phyloP scores from a whole-genome alignment of 2,329 filamentous ascomycete species.

The Penicillium sumatraense region DNA sequence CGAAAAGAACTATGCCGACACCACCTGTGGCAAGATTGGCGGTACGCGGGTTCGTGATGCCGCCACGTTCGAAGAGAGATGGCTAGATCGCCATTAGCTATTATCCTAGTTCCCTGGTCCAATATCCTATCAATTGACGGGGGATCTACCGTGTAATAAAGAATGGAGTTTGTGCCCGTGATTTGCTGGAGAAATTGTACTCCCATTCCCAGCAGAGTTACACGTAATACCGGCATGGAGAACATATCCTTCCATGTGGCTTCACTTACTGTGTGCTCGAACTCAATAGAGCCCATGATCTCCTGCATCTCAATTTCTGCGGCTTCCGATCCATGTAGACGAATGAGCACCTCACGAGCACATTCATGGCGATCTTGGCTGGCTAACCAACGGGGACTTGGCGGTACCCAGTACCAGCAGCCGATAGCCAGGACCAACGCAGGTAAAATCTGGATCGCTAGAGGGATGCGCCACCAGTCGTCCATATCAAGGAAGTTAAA shows the following conservation, averaged over 20 bases:
- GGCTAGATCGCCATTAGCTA: conserved; percentile 12
- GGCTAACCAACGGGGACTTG: conserved; percentile 26
- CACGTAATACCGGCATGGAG: conserved; percentile 18
- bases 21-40: conserved; percentile 22
- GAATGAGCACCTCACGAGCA: conserved; percentile 21
- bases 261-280: conserved; percentile 17
- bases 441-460: conserved; percentile 24
- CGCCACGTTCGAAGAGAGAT: conserved; percentile 22
- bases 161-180: conserved; percentile 25
- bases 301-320: conserved; percentile 23
- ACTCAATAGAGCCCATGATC: conserved; percentile 22
- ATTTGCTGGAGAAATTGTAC: conserved; percentile 26
- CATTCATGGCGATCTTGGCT: conserved; percentile 24
- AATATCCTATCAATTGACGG: no score
- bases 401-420: conserved; percentile 20
- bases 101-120: background rate
- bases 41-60: conserved; percentile 18
- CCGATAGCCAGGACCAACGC: conserved; percentile 20
- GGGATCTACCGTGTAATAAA: conserved; percentile 21
- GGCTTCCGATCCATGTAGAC: conserved; percentile 22
- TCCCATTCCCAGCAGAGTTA: conserved; percentile 21
- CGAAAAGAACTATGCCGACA: conserved; percentile 21
- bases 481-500: conserved; percentile 19
- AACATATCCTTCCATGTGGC: conserved; percentile 20
- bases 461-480: conserved; percentile 25